These are phyloP conservation scores for Heliosperma pusillum DNA, from an alignment of 148 eudicot species.

Conservation along the genomic window DNA sequence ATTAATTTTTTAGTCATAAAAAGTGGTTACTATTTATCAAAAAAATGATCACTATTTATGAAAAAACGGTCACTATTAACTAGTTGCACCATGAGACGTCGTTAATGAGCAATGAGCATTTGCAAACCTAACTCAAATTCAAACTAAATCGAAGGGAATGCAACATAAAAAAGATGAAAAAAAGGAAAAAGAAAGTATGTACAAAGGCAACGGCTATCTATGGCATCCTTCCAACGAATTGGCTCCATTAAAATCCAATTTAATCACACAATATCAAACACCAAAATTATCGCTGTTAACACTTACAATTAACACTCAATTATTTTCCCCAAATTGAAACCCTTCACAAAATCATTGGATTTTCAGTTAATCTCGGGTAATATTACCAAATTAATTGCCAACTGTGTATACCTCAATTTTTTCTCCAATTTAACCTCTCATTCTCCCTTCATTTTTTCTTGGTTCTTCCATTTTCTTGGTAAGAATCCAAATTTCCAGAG, in stretches of 20 bases:
- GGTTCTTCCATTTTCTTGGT: constrained; percentile 61
- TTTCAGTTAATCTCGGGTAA: constrained; percentile 32
- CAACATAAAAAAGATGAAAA: too few species aligned
- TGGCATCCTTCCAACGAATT: constrained; percentile 22
- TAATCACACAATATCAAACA: background rate
- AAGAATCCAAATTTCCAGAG: constrained; percentile 37
- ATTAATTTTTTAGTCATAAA: too few species aligned
- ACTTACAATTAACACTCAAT: background rate
- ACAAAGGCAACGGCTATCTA: background rate
- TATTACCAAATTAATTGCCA: constrained; percentile 26
- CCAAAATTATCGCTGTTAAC: background rate
- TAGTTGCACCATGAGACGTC: too few species aligned
- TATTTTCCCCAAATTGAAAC: background rate
- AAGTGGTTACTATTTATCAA: too few species aligned
- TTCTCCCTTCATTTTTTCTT: constrained; percentile 32
- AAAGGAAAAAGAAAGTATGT: too few species aligned
- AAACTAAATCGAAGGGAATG: too few species aligned
- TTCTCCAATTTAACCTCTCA: constrained; percentile 38
- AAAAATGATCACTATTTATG: too few species aligned
- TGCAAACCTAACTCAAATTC: too few species aligned
- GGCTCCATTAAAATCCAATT: constrained; percentile 16
- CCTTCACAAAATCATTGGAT: constrained; percentile 1
- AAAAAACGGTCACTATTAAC: too few species aligned
- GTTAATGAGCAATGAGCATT: too few species aligned
- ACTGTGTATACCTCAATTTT: constrained; percentile 16